These are phyloP conservation scores for Calvatia gigantea DNA, from an alignment of 768 basidiomycete species.

Conservation along the genomic window DNA sequence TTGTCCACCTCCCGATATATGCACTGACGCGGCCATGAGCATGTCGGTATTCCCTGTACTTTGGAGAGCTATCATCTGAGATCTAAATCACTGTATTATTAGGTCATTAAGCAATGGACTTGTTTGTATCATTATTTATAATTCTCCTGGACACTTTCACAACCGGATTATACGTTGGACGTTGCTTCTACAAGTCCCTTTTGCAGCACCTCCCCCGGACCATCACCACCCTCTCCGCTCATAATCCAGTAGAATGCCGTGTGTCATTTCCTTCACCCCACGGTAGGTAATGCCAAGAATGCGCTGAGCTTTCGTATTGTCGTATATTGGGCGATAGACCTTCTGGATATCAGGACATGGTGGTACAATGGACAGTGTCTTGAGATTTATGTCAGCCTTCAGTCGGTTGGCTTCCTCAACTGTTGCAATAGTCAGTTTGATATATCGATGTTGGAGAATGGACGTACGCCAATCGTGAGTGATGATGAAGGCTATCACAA, in stretches of 20 bases:
- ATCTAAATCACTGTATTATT: too few species aligned
- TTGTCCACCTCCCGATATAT: too few species aligned
- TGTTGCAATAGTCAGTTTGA: neutral
- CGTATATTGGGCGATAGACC: neutral
- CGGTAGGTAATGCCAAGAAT: conserved; percentile 6
- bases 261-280: neutral
- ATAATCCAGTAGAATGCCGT: neutral
- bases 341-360: conserved; percentile 2
- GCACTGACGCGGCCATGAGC: too few species aligned
- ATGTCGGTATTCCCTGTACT: too few species aligned
- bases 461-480: conserved; percentile 7
- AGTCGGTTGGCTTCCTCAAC: conserved; percentile 6
- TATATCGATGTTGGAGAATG: neutral
- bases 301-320: neutral
- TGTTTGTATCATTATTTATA: too few species aligned
- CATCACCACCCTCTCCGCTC: conserved; percentile 1
- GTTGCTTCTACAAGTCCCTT: too few species aligned
- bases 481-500: neutral
- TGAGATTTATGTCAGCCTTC: neutral
- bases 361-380: neutral
- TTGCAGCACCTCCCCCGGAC: neutral
- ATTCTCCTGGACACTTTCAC: too few species aligned
- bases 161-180: too few species aligned
- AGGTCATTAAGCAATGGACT: too few species aligned
- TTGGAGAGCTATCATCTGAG: too few species aligned